These are phyloP conservation scores for Digitaria exilis DNA, from an alignment of 202 grass and related monocot species.

Conservation along the genomic window DNA sequence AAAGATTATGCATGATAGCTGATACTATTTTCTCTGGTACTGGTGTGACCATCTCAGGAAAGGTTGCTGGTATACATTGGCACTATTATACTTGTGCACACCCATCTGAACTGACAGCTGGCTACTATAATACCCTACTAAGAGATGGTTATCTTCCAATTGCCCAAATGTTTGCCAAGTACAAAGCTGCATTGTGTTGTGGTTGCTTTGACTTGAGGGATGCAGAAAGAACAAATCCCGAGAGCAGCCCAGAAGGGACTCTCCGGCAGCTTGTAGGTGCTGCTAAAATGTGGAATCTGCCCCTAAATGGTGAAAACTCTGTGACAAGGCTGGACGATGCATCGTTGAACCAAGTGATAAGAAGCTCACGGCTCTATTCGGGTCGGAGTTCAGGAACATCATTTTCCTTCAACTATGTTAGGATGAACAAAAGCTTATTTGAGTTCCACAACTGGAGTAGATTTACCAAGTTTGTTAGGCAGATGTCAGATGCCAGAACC, in stretches of 20 bases:
- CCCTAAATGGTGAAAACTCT: constrained; percentile 69
- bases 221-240: constrained; percentile 35
- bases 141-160: constrained; percentile 84
- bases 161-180: constrained; percentile 63
- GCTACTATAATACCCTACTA: constrained; percentile 74
- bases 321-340: constrained; percentile 53
- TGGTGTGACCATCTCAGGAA: constrained; percentile 61
- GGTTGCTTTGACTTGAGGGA: constrained; percentile 68
- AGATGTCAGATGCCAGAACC: constrained; percentile 68
- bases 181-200: constrained; percentile 60
- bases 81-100: constrained; percentile 64
- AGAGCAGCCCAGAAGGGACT: constrained; percentile 75
- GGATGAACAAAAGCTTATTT: constrained; percentile 76
- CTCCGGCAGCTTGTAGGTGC: constrained; percentile 61
- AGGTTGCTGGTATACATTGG: constrained; percentile 73
- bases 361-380: constrained; percentile 69
- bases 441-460: constrained; percentile 68
- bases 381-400: constrained; percentile 50
- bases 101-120: constrained; percentile 72
- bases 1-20: constrained; percentile 66
- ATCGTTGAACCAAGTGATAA: constrained; percentile 66
- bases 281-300: constrained; percentile 61
- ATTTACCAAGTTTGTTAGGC: constrained; percentile 71
- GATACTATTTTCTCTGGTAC: constrained; percentile 56
- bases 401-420: constrained; percentile 81